Base-by-base conservation (phyloP, 192 early-diverging fungal species). In the Coemansia sp. region DNA sequence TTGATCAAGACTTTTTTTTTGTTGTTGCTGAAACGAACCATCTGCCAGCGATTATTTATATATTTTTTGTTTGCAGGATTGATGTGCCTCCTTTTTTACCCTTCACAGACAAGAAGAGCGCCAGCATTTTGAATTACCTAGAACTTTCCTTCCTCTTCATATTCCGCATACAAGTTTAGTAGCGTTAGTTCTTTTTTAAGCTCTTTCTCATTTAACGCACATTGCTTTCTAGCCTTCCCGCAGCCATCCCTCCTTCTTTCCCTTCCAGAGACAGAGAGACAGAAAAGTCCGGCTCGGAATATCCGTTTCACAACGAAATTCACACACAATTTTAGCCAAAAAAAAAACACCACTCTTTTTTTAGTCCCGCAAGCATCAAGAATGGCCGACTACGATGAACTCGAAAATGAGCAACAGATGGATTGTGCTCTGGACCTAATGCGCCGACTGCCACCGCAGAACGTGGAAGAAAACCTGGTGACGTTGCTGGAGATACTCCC, bases 401-500 rank as follows among this genome's bases (percentile, higher is more conserved):
- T 17, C 18, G 41, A 45, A 63, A 75, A 72, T 68, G 83, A 85
- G 65, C 83, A 88, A 67, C 90, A 90, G 73, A 66, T 96, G 67
- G 96, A 99, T 67, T 92, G 93, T 70, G 94, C 94, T 3, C 86
- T 98, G n/a, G 97, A 99, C 75, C 88, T 99, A 34, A 97, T 98
- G 95, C 89, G 97, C 56, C 91, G 97, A 22, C 88, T 99, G 51
- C 94, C 96, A 54, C 97, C 97, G 71, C 92, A 94, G 66, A 90
- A 93, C 65, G 88, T 92, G 22, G 92, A 95, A 73, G 89, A 91
- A 72, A 97, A 97, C 76, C 81, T 99, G 48, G 85, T 81, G 14
- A 90, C 92, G 39, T 86, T 99, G 33, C 78, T 97, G 12, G 88
- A 91, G 32, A 81, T 98, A 9, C 87, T 91, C 7, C 95, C 96